Evolutionary conservation across 2,329 filamentous ascomycete species (phyloP).

Genomic region (Annulohypoxylon truncatum): DNA sequence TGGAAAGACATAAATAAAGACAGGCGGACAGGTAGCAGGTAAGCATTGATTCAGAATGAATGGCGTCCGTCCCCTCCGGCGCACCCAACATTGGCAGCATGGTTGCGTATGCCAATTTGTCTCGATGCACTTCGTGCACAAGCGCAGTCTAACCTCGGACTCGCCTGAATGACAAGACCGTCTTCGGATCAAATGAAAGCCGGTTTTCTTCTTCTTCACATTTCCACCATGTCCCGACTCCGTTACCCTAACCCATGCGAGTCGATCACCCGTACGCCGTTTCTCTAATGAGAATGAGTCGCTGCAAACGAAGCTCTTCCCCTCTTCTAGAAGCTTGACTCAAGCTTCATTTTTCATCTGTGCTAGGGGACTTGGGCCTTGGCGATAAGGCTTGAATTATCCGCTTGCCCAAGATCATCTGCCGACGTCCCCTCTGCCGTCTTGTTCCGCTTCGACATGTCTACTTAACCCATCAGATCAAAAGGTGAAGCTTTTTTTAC

Average conservation of each 20-base stretch:
- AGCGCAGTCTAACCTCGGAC: slow-evolving; percentile 7
- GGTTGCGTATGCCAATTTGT: background rate
- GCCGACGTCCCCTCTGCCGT: slow-evolving; percentile 31
- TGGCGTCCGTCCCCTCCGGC: background rate
- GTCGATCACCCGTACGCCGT: slow-evolving; percentile 29
- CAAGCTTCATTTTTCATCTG: slow-evolving; percentile 38
- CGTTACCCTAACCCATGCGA: slow-evolving; percentile 34
- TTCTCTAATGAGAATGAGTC: slow-evolving; percentile 2
- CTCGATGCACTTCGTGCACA: slow-evolving; percentile 7
- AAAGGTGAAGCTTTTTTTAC: slow-evolving; percentile 1
- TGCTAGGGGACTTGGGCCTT: slow-evolving; percentile 43
- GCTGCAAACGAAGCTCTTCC: slow-evolving; percentile 23
- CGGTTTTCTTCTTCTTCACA: slow-evolving; percentile 1
- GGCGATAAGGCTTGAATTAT: slow-evolving; percentile 45
- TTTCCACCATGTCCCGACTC: background rate
- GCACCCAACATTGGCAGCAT: background rate
- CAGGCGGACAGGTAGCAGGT: background rate
- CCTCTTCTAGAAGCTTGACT: slow-evolving; percentile 33
- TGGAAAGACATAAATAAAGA: background rate
- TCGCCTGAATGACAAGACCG: background rate
- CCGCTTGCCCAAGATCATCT: slow-evolving; percentile 34
- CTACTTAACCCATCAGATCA: slow-evolving; percentile 14
- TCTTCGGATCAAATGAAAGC: slow-evolving; percentile 8
- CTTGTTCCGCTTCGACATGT: slow-evolving; percentile 30
- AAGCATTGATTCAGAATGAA: slow-evolving; percentile 4